phyloP scores from a whole-genome alignment of 352 stramenopile genomes.

The Peronosclerospora sorghi region DNA sequence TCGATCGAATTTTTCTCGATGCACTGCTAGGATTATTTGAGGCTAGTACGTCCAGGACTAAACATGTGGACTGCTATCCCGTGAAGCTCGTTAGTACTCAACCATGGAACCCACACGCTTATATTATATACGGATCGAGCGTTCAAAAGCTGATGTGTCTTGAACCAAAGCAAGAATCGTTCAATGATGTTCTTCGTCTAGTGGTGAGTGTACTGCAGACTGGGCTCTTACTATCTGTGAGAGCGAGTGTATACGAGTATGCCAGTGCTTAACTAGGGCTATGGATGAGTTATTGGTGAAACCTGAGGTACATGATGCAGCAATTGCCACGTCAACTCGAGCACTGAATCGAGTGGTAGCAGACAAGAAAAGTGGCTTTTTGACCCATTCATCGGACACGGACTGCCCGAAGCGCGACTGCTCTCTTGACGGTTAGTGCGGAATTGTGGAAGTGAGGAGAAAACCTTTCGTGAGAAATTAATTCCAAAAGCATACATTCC shows the following conservation, averaged over 20 bases:
- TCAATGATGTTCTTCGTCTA: slow-evolving; percentile 9
- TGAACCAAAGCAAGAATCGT: slow-evolving; percentile 7
- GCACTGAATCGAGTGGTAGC: slow-evolving; percentile 19
- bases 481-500: no score
- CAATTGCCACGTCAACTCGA: slow-evolving; percentile 5
- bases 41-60: slow-evolving; percentile 3
- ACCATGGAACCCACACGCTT: no score
- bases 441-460: no score
- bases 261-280: slow-evolving; percentile 26
- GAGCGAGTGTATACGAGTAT: slow-evolving; percentile 4
- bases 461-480: no score
- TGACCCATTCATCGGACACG: slow-evolving; percentile 4
- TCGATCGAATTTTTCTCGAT: slow-evolving; percentile 22
- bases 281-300: slow-evolving; percentile 25
- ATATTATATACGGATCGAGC: slow-evolving; percentile 32
- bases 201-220: slow-evolving; percentile 27
- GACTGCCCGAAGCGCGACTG: slow-evolving; percentile 42
- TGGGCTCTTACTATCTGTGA: slow-evolving; percentile 21
- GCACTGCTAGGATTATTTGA: slow-evolving; percentile 28
- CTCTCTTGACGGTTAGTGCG: no score
- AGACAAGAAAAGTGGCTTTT: background rate
- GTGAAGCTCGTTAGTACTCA: slow-evolving; percentile 51
- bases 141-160: slow-evolving; percentile 33
- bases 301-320: slow-evolving; percentile 14
- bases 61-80: slow-evolving; percentile 16